A percentile compares a stretch with the other conserved stretches of the same genome.
Conservation (phyloP, 306 rosid genomes). For the Macrotyloma uniflorum region DNA sequence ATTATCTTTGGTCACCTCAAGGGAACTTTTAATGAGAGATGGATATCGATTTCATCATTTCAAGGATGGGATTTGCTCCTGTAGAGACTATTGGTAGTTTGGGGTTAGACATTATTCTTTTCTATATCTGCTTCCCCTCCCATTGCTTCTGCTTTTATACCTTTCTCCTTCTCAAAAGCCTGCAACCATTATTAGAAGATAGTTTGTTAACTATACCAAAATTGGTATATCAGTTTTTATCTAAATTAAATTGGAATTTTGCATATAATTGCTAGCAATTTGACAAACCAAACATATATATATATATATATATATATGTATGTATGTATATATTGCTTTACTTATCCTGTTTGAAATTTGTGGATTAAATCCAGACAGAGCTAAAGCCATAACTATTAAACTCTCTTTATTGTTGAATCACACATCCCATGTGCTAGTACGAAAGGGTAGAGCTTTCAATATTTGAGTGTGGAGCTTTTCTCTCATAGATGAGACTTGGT, state of each 20-base stretch:
- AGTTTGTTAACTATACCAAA: not conserved
- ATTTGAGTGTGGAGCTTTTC: not conserved
- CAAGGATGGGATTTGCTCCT: constrained; percentile 55
- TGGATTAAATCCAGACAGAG: not conserved
- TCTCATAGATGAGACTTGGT: not conserved
- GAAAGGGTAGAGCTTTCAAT: not conserved
- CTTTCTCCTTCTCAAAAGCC: not conserved
- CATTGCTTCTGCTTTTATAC: constrained; percentile 10
- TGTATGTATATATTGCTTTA: not conserved
- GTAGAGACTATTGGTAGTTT: constrained; percentile 58
- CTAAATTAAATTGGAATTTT: not conserved
- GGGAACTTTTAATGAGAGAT: constrained; percentile 60
- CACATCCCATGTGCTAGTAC: not conserved
- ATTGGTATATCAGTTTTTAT: not conserved
- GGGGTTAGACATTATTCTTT: constrained; percentile 18
- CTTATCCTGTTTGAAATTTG: not conserved
- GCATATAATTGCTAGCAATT: not conserved
- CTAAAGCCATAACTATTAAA: not conserved
- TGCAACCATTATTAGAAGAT: not conserved
- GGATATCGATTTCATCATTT: constrained; percentile 59
- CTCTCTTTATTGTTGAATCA: not conserved
- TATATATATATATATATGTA: too few relatives aligned
- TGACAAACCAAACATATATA: not conserved
- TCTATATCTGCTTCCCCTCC: not conserved
- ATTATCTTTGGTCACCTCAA: constrained; percentile 57